Conservation (phyloP, 2,329 filamentous ascomycete genomes). For the Aspergillus costaricaensis region DNA sequence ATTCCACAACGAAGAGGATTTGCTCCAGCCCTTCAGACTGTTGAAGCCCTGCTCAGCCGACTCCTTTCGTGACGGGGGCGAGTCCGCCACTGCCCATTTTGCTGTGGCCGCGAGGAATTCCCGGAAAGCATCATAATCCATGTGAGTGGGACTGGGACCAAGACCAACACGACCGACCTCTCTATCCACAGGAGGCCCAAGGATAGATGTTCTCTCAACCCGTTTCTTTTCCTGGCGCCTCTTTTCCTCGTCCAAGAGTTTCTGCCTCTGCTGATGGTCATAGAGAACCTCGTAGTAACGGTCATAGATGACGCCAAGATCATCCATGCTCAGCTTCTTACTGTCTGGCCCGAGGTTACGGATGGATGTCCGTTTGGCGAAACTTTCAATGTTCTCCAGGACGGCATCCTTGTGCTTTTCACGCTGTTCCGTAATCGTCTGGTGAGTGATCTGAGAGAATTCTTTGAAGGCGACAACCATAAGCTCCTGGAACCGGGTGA, state of each 20-base stretch:
- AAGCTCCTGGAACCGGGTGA: slow-evolving; percentile 94
- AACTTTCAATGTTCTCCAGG: slow-evolving; percentile 92
- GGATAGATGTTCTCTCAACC: slow-evolving; percentile 42
- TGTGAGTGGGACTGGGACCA: slow-evolving; percentile 83
- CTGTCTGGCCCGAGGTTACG: slow-evolving; percentile 94
- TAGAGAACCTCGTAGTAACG: slow-evolving; percentile 91
- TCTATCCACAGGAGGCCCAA: slow-evolving; percentile 56
- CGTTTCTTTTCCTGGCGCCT: slow-evolving; percentile 65
- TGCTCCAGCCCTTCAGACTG: slow-evolving; percentile 56
- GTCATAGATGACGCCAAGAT: slow-evolving; percentile 89
- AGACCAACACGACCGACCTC: slow-evolving; percentile 86
- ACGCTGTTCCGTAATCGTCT: slow-evolving; percentile 83
- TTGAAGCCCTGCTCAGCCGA: slow-evolving; percentile 55
- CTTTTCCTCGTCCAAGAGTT: slow-evolving; percentile 73
- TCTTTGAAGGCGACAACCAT: slow-evolving; percentile 99
- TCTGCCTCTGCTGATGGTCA: slow-evolving; percentile 81
- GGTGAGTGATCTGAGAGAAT: slow-evolving; percentile 92
- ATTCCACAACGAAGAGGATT: slow-evolving; percentile 58
- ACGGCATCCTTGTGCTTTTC: slow-evolving; percentile 93
- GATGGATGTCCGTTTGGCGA: slow-evolving; percentile 94
- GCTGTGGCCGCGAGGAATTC: slow-evolving; percentile 89
- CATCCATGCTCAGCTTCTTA: slow-evolving; percentile 81
- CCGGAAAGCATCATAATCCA: slow-evolving; percentile 96
- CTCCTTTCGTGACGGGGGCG: slow-evolving; percentile 62
- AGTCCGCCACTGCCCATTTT: slow-evolving; percentile 91